These are phyloP conservation scores for Cucumis sativus DNA, from an alignment of 306 rosid genomes.

Conservation along the genomic window DNA sequence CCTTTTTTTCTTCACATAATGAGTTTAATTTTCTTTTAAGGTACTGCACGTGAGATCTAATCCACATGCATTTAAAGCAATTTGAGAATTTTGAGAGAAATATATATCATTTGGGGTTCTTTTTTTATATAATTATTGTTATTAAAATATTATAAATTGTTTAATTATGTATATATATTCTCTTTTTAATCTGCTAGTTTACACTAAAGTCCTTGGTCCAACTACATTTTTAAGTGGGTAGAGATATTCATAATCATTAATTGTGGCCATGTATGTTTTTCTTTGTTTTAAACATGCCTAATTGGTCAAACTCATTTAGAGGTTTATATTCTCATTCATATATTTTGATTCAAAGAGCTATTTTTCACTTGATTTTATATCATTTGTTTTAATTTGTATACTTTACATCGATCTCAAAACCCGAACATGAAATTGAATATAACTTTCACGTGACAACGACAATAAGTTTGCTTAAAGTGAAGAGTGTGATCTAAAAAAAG, in stretches of 20 bases:
- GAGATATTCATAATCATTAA: not conserved
- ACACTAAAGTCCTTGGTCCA: not conserved
- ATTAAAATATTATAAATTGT: not conserved
- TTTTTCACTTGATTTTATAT: too few species aligned
- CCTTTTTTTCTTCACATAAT: not conserved
- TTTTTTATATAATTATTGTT: not conserved
- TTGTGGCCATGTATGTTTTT: not conserved
- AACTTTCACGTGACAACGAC: too few species aligned
- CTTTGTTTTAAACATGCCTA: not conserved
- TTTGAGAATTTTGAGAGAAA: not conserved
- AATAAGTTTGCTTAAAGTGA: too few species aligned
- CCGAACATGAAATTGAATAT: too few species aligned
- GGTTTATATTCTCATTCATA: too few species aligned
- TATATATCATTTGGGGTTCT: not conserved
- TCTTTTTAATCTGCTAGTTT: not conserved
- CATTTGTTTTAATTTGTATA: too few species aligned
- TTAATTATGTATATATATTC: not conserved
- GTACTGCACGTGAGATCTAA: not conserved
- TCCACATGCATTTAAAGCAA: conserved; percentile 1
- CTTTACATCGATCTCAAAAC: too few species aligned
- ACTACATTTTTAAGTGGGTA: not conserved
- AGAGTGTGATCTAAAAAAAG: too few species aligned
- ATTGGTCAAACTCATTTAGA: too few species aligned
- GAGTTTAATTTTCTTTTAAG: not conserved
- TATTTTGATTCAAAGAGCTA: too few species aligned